These are phyloP conservation scores for Sergeia podlipaevii DNA, from an alignment of 208 protist genomes.

Conservation along the genomic window DNA sequence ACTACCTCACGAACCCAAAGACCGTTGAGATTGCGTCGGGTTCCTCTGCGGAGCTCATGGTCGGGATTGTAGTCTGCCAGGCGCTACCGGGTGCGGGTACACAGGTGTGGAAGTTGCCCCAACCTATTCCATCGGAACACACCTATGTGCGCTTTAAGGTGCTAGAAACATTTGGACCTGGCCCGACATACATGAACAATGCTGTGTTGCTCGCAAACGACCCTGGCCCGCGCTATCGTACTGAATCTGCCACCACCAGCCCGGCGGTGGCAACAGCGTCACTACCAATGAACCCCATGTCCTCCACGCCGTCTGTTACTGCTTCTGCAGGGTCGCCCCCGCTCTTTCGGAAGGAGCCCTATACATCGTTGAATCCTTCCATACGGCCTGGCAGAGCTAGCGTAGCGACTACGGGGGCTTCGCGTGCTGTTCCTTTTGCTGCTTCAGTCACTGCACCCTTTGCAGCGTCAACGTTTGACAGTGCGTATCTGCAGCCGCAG, in stretches of 20 bases:
- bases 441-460: no score
- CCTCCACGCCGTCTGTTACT: background rate
- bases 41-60: slow-evolving; percentile 27
- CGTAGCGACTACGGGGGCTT: no score
- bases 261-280: background rate
- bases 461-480: background rate
- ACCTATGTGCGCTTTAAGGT: slow-evolving; percentile 64
- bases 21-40: slow-evolving; percentile 73
- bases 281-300: background rate
- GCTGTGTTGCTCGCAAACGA: slow-evolving; percentile 70
- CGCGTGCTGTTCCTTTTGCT: no score
- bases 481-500: background rate
- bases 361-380: background rate
- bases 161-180: slow-evolving; percentile 61
- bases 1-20: slow-evolving; percentile 82
- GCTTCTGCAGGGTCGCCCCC: background rate
- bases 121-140: slow-evolving; percentile 56
- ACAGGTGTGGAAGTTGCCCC: slow-evolving; percentile 79
- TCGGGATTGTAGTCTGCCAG: slow-evolving; percentile 60
- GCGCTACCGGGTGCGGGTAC: slow-evolving; percentile 72
- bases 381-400: background rate
- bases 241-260: slow-evolving; percentile 9
- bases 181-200: slow-evolving; percentile 86
- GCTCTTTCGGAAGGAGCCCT: background rate
- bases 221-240: slow-evolving; percentile 50